phyloP scores from a whole-genome alignment of 2,329 filamentous ascomycete species.

The Fulvia fulva region DNA sequence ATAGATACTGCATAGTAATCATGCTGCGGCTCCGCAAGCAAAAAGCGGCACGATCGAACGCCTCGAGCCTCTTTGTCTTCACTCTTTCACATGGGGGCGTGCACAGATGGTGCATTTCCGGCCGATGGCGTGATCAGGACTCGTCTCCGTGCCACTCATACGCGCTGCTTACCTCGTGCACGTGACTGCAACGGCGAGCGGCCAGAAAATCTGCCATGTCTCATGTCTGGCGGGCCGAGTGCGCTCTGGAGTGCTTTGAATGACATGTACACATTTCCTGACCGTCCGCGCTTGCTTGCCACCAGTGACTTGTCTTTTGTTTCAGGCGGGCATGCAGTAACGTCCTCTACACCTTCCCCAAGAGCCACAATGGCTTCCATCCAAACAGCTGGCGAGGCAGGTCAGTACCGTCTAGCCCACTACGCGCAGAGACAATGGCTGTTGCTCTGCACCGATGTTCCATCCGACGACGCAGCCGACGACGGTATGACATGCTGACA shows the following conservation, averaged over 20 bases:
- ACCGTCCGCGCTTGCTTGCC: not conserved
- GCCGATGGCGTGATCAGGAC: too few relatives aligned
- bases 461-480: constrained; percentile 19
- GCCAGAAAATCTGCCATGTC: not conserved
- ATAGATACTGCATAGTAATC: not conserved
- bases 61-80: not conserved
- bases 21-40: not conserved
- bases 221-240: not conserved
- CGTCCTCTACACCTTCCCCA: constrained; percentile 1
- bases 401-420: constrained; percentile 11
- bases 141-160: not conserved
- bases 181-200: not conserved
- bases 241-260: not conserved
- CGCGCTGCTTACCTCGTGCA: not conserved
- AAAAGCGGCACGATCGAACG: not conserved
- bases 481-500: constrained; percentile 27
- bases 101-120: not conserved
- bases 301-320: not conserved
- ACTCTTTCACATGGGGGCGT: not conserved
- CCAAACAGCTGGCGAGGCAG: constrained; percentile 22
- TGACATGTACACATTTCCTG: not conserved
- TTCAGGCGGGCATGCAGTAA: constrained; percentile 13
- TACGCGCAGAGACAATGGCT: not conserved
- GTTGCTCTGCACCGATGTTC: constrained; percentile 1
- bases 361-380: constrained; percentile 6